Evolutionary conservation across 2,329 filamentous ascomycete species (phyloP).

Genomic region (Thielaviopsis musarum): DNA sequence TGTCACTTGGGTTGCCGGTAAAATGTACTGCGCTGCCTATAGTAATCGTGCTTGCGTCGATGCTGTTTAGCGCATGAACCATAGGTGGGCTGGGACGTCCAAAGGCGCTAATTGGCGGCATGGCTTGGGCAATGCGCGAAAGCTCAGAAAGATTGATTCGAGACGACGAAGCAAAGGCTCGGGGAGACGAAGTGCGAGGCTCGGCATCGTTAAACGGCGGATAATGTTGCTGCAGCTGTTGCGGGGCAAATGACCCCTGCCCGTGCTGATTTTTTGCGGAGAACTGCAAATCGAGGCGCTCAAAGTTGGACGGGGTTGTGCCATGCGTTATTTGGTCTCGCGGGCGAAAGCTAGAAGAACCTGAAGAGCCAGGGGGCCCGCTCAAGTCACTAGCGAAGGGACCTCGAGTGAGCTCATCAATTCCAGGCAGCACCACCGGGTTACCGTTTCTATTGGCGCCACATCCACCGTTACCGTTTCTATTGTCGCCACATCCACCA

Average conservation of each 20-base stretch:
- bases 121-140: not conserved
- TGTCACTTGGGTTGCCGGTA: not conserved
- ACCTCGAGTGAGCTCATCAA: not conserved
- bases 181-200: not conserved
- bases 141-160: constrained; percentile 4
- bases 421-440: not conserved
- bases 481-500: not conserved
- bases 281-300: no score
- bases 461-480: not conserved
- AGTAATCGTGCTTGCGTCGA: not conserved
- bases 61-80: constrained; percentile 6
- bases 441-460: not conserved
- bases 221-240: not conserved
- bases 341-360: no score
- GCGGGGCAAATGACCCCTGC: not conserved
- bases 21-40: not conserved
- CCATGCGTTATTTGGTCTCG: no score
- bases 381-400: not conserved
- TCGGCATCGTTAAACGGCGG: not conserved
- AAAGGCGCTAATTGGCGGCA: constrained; percentile 6
- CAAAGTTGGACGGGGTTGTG: no score
- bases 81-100: constrained; percentile 6
- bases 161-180: not conserved
- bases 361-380: no score
- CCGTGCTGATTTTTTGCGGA: not conserved